Percentiles rank a stretch among this genome's conserved stretches.
Evolutionary conservation across 495 filamentous ascomycete species (phyloP).

Genomic region (Aspergillus funiculosus): DNA sequence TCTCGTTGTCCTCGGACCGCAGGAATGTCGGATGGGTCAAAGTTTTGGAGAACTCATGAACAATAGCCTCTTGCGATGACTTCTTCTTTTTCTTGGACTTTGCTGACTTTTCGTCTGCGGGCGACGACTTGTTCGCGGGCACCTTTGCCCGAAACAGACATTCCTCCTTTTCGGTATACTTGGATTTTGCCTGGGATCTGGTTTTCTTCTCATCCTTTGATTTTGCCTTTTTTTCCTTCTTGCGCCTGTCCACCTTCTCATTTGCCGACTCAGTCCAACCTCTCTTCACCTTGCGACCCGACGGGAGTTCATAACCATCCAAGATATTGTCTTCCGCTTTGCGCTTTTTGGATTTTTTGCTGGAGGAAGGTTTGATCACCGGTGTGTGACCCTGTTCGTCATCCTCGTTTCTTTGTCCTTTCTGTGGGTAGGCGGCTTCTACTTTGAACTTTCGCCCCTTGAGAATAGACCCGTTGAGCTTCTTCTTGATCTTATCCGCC

Average conservation of each 20-base stretch:
- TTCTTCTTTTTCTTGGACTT: slow-evolving; percentile 48
- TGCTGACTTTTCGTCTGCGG: slow-evolving; percentile 35
- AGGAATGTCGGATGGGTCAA: slow-evolving; percentile 74
- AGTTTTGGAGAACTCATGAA: slow-evolving; percentile 80
- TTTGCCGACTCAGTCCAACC: slow-evolving; percentile 74
- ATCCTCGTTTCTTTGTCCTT: slow-evolving; percentile 38
- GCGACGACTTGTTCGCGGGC: slow-evolving; percentile 51
- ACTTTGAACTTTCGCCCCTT: slow-evolving; percentile 81
- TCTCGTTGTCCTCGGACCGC: slow-evolving; percentile 38
- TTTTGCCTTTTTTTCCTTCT: slow-evolving; percentile 44
- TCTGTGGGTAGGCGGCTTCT: slow-evolving; percentile 65
- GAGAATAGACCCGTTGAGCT: slow-evolving; percentile 81
- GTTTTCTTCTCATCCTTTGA: slow-evolving; percentile 50
- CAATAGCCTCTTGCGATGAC: slow-evolving; percentile 50
- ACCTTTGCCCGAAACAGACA: slow-evolving; percentile 77
- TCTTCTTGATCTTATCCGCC: slow-evolving; percentile 84
- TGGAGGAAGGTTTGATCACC: slow-evolving; percentile 17
- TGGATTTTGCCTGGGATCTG: slow-evolving; percentile 59
- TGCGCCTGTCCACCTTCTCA: slow-evolving; percentile 46
- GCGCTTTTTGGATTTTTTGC: slow-evolving; percentile 52
- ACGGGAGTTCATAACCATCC: slow-evolving; percentile 64
- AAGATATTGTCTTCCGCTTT: slow-evolving; percentile 60
- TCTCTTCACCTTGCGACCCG: slow-evolving; percentile 73
- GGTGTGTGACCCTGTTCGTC: slow-evolving; percentile 24
- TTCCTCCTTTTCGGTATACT: slow-evolving; percentile 71